Percentiles rank a stretch among this genome's conserved stretches.
Evolutionary conservation across 2,329 filamentous ascomycete genomes (phyloP).

Genomic region (Alternaria viburni): DNA sequence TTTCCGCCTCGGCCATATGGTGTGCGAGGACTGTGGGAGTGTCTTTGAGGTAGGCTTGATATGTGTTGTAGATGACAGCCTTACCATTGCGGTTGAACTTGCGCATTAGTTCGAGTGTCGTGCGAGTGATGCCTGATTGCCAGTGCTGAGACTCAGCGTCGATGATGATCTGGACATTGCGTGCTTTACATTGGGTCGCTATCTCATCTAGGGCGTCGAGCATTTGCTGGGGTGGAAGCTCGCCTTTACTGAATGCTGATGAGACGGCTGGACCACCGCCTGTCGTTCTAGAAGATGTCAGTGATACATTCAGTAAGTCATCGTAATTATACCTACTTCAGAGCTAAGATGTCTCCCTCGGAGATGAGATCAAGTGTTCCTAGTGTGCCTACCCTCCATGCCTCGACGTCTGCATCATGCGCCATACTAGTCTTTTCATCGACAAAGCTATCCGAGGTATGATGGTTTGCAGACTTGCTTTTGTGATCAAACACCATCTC

Average conservation of each 20-base stretch:
- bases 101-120: slow-evolving; percentile 61
- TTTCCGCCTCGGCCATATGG: slow-evolving; percentile 55
- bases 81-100: slow-evolving; percentile 57
- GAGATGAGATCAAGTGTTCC: slow-evolving; percentile 39
- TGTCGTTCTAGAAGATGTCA: slow-evolving; percentile 46
- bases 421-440: slow-evolving; percentile 2
- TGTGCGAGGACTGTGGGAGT: slow-evolving; percentile 51
- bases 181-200: slow-evolving; percentile 47
- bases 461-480: slow-evolving; percentile 24
- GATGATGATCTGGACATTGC: slow-evolving; percentile 53
- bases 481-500: slow-evolving; percentile 62
- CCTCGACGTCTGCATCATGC: slow-evolving; percentile 45
- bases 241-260: slow-evolving; percentile 45
- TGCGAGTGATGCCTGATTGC: slow-evolving; percentile 56
- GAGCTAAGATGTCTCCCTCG: slow-evolving; percentile 39
- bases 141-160: slow-evolving; percentile 57
- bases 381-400: slow-evolving; percentile 37
- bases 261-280: slow-evolving; percentile 53
- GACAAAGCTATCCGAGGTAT: slow-evolving; percentile 18
- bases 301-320: not conserved
- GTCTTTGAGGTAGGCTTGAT: slow-evolving; percentile 63
- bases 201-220: slow-evolving; percentile 52
- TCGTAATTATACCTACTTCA: slow-evolving; percentile 29
- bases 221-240: slow-evolving; percentile 51
- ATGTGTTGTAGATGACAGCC: slow-evolving; percentile 72